Evolutionary conservation across 179 eudicot species (phyloP), one percentile per base, ranked within the genome.

Genomic region (Silene noctiflora): DNA sequence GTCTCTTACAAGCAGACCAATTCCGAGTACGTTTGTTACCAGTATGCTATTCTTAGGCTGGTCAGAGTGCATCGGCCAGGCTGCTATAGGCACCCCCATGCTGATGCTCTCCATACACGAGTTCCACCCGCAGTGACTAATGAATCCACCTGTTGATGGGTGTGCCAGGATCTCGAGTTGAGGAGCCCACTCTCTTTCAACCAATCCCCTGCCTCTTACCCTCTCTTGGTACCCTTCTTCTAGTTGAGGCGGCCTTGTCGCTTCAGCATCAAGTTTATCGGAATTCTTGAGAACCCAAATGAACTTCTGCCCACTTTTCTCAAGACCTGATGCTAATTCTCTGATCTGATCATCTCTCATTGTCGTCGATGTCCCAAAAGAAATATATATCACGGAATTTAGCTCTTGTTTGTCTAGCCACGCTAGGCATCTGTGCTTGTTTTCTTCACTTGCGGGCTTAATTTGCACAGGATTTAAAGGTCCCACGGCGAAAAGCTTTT

Each of bases 121-220:
- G 75, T 93, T 93, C 98, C 98, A 93, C 7, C 98, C 94, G 65
- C 98, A 91, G 58, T 93, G 96, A 75, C 89, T 93, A 86, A 91
- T 76, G 72, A 93, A 93, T 56, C 91, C 98, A 3, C 96, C 92
- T 0, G 84, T 84, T 1, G 96, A 82, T 3, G 81, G 51, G 69
- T 93, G 98, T 0, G 80, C 90, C 35, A 91, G 70, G 33, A 93
- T 86, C 56, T 91, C 92, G 3, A 87, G 25, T 35, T 92, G 97
- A 0, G 97, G 96, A 0, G 88, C 90, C 96, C 98, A 91, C 21
- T 88, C 94, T 76, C 87, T 79, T 19, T 84, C 81, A 12, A 93
- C 77, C 9, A 88, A 61, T 58, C 96, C 98, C 24, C 69, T 59
- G 29, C 63, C 82, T 67, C 58, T 25, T 12, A 89, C 79, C 66